These are phyloP conservation scores for Raphidocelis subcapitata DNA, from an alignment of 139 green algal species.

Conservation along the genomic window DNA sequence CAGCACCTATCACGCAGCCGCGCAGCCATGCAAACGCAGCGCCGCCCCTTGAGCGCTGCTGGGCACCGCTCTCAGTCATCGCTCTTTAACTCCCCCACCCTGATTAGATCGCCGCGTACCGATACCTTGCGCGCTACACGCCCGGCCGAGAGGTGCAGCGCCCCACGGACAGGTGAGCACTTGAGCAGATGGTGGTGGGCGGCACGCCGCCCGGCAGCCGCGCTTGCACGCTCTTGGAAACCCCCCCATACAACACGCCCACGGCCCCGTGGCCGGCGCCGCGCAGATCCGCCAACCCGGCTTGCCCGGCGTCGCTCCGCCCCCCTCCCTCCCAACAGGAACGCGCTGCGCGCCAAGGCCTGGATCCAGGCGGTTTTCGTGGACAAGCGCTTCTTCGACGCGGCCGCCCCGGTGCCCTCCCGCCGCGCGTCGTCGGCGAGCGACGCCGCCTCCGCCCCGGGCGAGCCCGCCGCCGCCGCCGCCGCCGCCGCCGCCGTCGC, in stretches of 20 bases:
- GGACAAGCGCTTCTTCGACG: constrained; percentile 36
- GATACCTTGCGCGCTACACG: constrained; percentile 36
- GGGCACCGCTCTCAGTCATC: too few species aligned
- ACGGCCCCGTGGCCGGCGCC: too few species aligned
- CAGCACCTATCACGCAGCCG: too few species aligned
- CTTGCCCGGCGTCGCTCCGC: not conserved
- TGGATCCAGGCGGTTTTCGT: constrained; percentile 38
- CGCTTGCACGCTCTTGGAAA: too few species aligned
- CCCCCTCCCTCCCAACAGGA: constrained; percentile 13
- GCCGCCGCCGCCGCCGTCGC: not conserved
- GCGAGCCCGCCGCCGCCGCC: not conserved
- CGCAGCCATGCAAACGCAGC: too few species aligned
- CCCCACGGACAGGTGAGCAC: constrained; percentile 24
- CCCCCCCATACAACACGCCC: too few species aligned
- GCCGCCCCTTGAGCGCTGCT: too few species aligned
- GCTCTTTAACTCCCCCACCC: too few species aligned
- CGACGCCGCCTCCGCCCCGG: too few species aligned
- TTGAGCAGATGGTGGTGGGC: too few species aligned
- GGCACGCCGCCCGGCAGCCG: too few species aligned
- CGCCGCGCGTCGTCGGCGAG: not conserved
- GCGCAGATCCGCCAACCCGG: too few species aligned
- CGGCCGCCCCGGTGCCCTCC: constrained; percentile 19
- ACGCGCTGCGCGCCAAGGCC: constrained; percentile 18
- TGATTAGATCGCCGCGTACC: constrained; percentile 28
- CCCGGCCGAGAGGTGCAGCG: constrained; percentile 22